phyloP scores from a whole-genome alignment of 2,329 filamentous ascomycete species.

The Thermoascus crustaceus region DNA sequence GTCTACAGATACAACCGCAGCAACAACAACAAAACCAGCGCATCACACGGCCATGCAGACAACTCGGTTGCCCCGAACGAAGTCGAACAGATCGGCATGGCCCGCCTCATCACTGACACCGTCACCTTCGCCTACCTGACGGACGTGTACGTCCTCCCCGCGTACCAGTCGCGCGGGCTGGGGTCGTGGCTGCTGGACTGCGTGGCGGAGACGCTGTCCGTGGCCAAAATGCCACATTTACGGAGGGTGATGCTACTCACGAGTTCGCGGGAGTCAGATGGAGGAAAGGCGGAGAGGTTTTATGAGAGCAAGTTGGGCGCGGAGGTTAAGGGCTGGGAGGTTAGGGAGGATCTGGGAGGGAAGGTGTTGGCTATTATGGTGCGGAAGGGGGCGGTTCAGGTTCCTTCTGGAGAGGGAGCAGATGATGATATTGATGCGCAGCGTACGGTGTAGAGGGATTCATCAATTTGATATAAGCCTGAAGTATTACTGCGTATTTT shows the following conservation, averaged over 20 bases:
- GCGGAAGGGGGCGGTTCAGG: neutral
- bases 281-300: neutral
- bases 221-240: slow-evolving; percentile 51
- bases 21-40: slow-evolving; percentile 11
- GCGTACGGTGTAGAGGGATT: too few relatives aligned
- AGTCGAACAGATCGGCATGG: slow-evolving; percentile 47
- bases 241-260: slow-evolving; percentile 47
- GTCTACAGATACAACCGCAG: slow-evolving; percentile 36
- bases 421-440: too few relatives aligned
- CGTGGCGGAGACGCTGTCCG: slow-evolving; percentile 44
- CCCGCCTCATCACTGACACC: slow-evolving; percentile 60
- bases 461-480: too few relatives aligned
- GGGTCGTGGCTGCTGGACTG: slow-evolving; percentile 58
- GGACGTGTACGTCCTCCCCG: slow-evolving; percentile 57
- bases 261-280: neutral
- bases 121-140: slow-evolving; percentile 62
- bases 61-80: slow-evolving; percentile 4
- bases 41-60: neutral
- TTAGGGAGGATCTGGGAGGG: neutral
- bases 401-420: neutral
- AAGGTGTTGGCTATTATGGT: neutral
- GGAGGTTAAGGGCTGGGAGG: neutral
- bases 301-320: neutral
- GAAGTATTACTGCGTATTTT: too few relatives aligned
- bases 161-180: slow-evolving; percentile 54